Percentiles rank a stretch among this genome's conserved stretches.
phyloP scores from a whole-genome alignment of 805 yeast species.

The Metschnikowia cubensis region DNA sequence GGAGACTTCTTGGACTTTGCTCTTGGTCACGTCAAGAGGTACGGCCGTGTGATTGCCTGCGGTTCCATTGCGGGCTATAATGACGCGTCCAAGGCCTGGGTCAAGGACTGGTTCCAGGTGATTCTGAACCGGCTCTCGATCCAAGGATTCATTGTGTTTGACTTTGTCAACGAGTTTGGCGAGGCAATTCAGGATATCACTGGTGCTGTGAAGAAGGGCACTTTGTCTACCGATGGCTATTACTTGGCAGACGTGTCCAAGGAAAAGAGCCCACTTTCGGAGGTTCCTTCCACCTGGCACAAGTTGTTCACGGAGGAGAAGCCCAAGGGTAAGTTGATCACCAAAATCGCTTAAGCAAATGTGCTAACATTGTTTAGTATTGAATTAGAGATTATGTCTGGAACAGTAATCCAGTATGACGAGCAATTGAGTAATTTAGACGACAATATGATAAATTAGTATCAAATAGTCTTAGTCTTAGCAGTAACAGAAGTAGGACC shows the following conservation, averaged over 20 bases:
- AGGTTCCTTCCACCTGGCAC: slow-evolving; percentile 16
- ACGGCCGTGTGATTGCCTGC: slow-evolving; percentile 52
- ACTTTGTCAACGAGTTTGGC: slow-evolving; percentile 35
- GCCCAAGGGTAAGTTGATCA: slow-evolving; percentile 19
- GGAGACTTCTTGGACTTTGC: slow-evolving; percentile 52
- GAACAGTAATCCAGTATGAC: too few relatives aligned
- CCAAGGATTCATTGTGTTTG: slow-evolving; percentile 51
- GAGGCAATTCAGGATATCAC: slow-evolving; percentile 34
- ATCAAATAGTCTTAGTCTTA: too few relatives aligned
- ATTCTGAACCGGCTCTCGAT: slow-evolving; percentile 49
- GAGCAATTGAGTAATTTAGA: too few relatives aligned
- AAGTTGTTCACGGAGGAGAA: slow-evolving; percentile 18
- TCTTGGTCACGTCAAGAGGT: slow-evolving; percentile 32
- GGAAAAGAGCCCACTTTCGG: slow-evolving; percentile 18
- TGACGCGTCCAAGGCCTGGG: slow-evolving; percentile 31
- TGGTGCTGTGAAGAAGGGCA: slow-evolving; percentile 38
- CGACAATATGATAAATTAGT: too few relatives aligned
- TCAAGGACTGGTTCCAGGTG: slow-evolving; percentile 41
- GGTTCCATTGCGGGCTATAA: slow-evolving; percentile 62
- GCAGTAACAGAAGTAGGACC: too few relatives aligned
- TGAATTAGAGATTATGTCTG: too few relatives aligned
- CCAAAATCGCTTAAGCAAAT: slow-evolving; percentile 9
- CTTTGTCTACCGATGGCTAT: slow-evolving; percentile 31
- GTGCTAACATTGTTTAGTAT: too few relatives aligned
- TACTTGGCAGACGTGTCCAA: slow-evolving; percentile 40